Conservation (phyloP, 139 green algal species). For the Desmodesmus armatus region DNA sequence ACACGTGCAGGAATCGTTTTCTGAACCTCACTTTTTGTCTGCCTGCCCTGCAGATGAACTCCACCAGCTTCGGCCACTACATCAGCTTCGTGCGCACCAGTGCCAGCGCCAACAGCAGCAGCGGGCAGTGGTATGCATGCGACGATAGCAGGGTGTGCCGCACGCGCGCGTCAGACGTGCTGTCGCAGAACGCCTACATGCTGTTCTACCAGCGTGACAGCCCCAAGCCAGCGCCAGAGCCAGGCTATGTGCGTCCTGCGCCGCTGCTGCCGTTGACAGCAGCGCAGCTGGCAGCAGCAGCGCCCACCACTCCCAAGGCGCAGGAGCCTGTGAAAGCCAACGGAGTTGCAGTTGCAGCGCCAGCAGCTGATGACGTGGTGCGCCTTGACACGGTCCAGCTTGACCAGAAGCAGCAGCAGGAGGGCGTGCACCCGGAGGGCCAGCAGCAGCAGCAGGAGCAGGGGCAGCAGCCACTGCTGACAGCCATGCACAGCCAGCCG, state of each 20-base stretch:
- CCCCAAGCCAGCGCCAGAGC: constrained; percentile 40
- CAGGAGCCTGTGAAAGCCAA: not conserved
- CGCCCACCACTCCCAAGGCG: not conserved
- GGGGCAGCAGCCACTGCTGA: not conserved
- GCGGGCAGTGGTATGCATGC: constrained; percentile 55
- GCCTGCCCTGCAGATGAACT: constrained; percentile 31
- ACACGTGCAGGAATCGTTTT: not conserved
- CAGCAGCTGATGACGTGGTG: not conserved
- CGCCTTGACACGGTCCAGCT: not conserved
- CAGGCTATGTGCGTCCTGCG: constrained; percentile 11
- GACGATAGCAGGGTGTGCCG: constrained; percentile 51
- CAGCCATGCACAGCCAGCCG: not conserved
- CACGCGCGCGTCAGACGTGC: not conserved
- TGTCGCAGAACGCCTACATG: constrained; percentile 58
- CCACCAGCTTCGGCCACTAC: constrained; percentile 51
- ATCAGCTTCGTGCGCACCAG: constrained; percentile 41
- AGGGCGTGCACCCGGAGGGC: no score
- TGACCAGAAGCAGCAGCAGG: not conserved
- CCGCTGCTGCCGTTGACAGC: not conserved
- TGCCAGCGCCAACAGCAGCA: no score
- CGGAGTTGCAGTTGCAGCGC: not conserved
- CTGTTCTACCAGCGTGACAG: constrained; percentile 59
- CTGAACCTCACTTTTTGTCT: not conserved
- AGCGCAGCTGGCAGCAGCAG: not conserved
- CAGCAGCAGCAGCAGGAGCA: constrained; percentile 37